Evolutionary conservation across 1,284 basidiomycete genomes (phyloP), one percentile per base, ranked within the genome.

Genomic region (Wolfiporia cocos): DNA sequence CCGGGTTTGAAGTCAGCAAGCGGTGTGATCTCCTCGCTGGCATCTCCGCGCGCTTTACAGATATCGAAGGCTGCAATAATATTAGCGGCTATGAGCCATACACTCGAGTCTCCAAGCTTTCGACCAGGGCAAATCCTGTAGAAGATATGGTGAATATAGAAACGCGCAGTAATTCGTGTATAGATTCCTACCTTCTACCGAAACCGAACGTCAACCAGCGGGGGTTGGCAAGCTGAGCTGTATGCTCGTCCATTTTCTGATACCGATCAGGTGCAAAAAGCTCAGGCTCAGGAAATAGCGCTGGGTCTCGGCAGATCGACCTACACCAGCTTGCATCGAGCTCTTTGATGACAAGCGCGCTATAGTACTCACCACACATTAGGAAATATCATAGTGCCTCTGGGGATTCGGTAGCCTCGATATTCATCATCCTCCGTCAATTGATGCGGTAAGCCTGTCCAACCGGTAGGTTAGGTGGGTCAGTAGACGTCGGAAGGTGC

Each of bases 341-440:
- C n/a, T n/a, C n/a, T n/a, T n/a, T n/a, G n/a, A n/a, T n/a, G 26
- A 9, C 26, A 7, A 14, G 7, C 7, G 15, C 10, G 18, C 17
- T 23, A 34, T 9, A 18, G 18, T 5, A 38, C 44, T 20, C 10
- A 73, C 73, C 67, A 73, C 37, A 73, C 66, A 48, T 75, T 76
- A 11, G 68, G 64, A 31, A 74, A 52, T 7, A 78, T 59, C 23
- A 65, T 71, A 10, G 69, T 60, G 23, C 68, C 66, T 47, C 60
- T 58, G 31, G 72, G 70, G 37, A 77, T 67, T 44, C 61, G 58
- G 55, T 68, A 73, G 17, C 66, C 69, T 35, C 63, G 62, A 50
- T 76, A 76, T n/a, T 63, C 57, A 52, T 76, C 73, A 41, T 73
- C 71, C 49, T 70, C 63, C 59, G 68, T 69, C 20, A 68, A 48